Evolutionary conservation across 163 green algal species (phyloP).

Genomic region (Dunaliella salina): DNA sequence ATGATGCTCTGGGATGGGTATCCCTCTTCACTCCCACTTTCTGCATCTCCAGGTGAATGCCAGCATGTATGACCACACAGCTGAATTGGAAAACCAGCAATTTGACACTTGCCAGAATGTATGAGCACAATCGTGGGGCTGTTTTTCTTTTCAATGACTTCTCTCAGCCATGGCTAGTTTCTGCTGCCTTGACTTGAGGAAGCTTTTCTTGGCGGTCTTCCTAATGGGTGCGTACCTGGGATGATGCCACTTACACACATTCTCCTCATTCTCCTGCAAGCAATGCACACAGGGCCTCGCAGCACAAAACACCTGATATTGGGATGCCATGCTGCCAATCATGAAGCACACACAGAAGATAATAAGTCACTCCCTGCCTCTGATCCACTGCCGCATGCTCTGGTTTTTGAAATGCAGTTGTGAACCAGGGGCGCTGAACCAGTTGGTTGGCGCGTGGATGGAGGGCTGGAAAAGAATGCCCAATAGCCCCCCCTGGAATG

Average conservation of each 20-base stretch:
- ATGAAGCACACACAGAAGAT: not conserved
- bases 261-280: too few relatives aligned
- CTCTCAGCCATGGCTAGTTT: not conserved
- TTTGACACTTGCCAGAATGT: not conserved
- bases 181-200: too few relatives aligned
- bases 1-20: conserved; percentile 54
- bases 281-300: not conserved
- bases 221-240: too few relatives aligned
- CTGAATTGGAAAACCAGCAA: too few relatives aligned
- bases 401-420: not conserved
- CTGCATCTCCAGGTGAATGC: conserved; percentile 18
- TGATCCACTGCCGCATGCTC: not conserved
- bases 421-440: conserved; percentile 17
- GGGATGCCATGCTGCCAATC: not conserved
- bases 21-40: conserved; percentile 62
- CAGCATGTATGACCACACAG: too few relatives aligned
- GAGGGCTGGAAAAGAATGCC: conserved; percentile 37
- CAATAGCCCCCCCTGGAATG: conserved; percentile 56
- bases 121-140: not conserved
- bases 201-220: too few relatives aligned
- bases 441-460: conserved; percentile 56
- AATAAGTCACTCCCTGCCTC: not conserved
- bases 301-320: not conserved
- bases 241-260: too few relatives aligned
- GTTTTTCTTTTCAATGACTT: not conserved